Conservation (phyloP, 2,329 filamentous ascomycete genomes). For the Xylariaceae sp. region DNA sequence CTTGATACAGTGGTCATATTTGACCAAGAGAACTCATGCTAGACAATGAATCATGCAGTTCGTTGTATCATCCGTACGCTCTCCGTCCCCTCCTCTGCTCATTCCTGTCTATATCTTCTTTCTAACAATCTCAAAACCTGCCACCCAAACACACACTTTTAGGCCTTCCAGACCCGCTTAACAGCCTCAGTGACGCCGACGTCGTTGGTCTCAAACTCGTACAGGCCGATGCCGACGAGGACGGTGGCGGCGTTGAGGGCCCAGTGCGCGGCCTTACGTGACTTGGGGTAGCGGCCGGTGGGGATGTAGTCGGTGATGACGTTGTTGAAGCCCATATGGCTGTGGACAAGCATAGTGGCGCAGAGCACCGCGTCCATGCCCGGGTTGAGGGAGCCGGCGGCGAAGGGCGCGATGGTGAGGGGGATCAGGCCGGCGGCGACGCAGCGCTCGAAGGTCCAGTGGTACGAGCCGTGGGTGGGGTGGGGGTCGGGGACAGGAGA, state of each 20-base stretch:
- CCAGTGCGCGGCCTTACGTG: constrained; percentile 69
- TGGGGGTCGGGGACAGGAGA: constrained; percentile 67
- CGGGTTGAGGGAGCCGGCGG: constrained; percentile 86
- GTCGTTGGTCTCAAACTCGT: constrained; percentile 99
- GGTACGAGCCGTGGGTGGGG: constrained; percentile 88
- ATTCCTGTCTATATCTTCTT: background rate
- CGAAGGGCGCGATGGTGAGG: constrained; percentile 85
- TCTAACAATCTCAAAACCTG: background rate
- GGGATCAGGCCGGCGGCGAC: constrained; percentile 80
- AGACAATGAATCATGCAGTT: too few species aligned
- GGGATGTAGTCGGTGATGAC: constrained; percentile 92
- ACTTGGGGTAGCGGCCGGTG: constrained; percentile 60
- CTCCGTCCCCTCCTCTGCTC: background rate
- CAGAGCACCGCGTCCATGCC: constrained; percentile 81
- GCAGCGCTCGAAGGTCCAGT: constrained; percentile 94
- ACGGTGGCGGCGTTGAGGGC: constrained; percentile 73
- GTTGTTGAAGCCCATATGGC: constrained; percentile 91
- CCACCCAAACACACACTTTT: constrained; percentile 11
- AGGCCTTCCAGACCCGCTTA: constrained; percentile 86
- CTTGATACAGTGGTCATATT: constrained; percentile 1
- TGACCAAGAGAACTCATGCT: constrained; percentile 6
- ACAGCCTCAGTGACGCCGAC: constrained; percentile 89
- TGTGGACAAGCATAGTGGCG: constrained; percentile 80
- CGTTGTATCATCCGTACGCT: too few species aligned
- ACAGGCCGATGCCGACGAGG: constrained; percentile 80